Evolutionary conservation across 306 rosid genomes (phyloP).

Genomic region (Cyamopsis tetragonoloba): DNA sequence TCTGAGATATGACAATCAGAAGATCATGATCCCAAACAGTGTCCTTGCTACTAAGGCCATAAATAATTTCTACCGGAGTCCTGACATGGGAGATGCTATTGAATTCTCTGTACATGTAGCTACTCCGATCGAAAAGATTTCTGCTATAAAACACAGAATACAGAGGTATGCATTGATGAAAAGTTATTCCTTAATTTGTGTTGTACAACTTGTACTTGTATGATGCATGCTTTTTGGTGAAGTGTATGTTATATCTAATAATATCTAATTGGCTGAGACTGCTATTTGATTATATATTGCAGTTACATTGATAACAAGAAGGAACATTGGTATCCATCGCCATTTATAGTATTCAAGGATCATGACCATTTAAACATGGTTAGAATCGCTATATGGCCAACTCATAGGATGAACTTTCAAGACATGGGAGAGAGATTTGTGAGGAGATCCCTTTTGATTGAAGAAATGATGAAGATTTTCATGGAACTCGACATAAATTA

Average conservation of each 20-base stretch:
- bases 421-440: constrained; percentile 72
- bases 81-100: constrained; percentile 77
- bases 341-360: constrained; percentile 60
- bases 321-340: constrained; percentile 81
- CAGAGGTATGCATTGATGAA: constrained; percentile 40
- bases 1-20: constrained; percentile 65
- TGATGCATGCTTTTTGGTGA: too few relatives aligned
- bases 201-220: too few relatives aligned
- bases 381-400: constrained; percentile 59
- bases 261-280: background rate
- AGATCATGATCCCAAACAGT: constrained; percentile 59
- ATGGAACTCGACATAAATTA: constrained; percentile 71
- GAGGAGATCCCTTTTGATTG: constrained; percentile 62
- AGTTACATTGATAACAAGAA: constrained; percentile 77
- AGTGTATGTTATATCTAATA: too few relatives aligned
- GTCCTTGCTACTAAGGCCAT: constrained; percentile 70
- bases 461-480: constrained; percentile 73
- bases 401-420: constrained; percentile 81
- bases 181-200: too few relatives aligned
- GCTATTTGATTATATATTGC: constrained; percentile 21
- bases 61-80: constrained; percentile 83
- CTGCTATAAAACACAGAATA: constrained; percentile 60
- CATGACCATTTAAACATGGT: constrained; percentile 49
- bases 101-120: constrained; percentile 70
- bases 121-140: constrained; percentile 74